Conservation (phyloP, 306 rosid species). For the Fragaria nilgerrensis region DNA sequence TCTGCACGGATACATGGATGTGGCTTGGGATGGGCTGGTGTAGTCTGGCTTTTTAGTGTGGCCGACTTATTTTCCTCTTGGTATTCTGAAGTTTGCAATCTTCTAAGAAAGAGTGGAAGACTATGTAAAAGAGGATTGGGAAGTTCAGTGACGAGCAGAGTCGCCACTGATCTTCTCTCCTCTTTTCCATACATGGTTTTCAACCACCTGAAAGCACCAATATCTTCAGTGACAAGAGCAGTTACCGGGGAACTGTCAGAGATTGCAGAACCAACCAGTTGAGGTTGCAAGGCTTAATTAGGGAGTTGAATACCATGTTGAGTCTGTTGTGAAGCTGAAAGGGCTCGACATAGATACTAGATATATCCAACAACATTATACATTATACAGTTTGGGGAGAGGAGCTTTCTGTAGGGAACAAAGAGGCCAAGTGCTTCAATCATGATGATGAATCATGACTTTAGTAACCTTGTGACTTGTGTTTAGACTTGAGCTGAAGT, state of each 20-base stretch:
- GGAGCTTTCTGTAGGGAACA: conserved; percentile 15
- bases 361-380: conserved; percentile 86
- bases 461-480: conserved; percentile 13
- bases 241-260: conserved; percentile 86
- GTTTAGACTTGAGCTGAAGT: conserved; percentile 37
- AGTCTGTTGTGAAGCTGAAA: conserved; percentile 96
- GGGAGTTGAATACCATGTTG: conserved; percentile 87
- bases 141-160: conserved; percentile 60
- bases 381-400: conserved; percentile 74
- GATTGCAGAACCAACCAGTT: conserved; percentile 98
- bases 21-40: conserved; percentile 99
- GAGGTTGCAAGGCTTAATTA: conserved; percentile 97
- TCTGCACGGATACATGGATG: conserved; percentile 75
- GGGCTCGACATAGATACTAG: conserved; percentile 91
- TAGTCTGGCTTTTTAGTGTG: conserved; percentile 79
- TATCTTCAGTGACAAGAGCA: conserved; percentile 60
- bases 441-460: conserved; percentile 36
- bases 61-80: conserved; percentile 87
- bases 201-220: conserved; percentile 77
- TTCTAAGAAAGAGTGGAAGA: conserved; percentile 90
- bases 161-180: too few species aligned
- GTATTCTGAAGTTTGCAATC: conserved; percentile 72
- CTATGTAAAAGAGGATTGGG: conserved; percentile 97
- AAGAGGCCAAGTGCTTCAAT: background rate
- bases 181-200: conserved; percentile 57